A percentile compares a stretch with the other conserved stretches of the same genome.
Evolutionary conservation across 192 early-diverging fungal species (phyloP).

Genomic region (Tieghemiomyces parasiticus): DNA sequence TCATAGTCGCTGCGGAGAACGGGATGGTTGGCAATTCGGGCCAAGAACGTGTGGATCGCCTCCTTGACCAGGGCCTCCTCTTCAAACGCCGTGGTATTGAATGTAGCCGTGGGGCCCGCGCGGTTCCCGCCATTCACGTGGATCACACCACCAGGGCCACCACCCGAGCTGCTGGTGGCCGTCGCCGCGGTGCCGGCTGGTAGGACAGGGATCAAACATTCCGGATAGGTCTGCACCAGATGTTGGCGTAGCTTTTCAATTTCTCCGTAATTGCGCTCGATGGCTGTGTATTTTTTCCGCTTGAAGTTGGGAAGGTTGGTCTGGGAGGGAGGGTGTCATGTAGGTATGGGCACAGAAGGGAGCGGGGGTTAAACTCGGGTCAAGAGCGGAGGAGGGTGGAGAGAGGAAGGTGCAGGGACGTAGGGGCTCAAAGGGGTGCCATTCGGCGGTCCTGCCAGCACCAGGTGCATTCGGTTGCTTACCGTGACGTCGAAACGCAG

Average conservation of each 20-base stretch:
- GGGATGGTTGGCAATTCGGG: slow-evolving; percentile 23
- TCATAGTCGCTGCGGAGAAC: slow-evolving; percentile 33
- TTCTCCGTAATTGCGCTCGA: slow-evolving; percentile 29
- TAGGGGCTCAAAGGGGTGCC: too few relatives aligned
- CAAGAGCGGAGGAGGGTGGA: too few relatives aligned
- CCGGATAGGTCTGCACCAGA: slow-evolving; percentile 30
- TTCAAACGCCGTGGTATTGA: slow-evolving; percentile 28
- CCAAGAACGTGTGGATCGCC: slow-evolving; percentile 30
- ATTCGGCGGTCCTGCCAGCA: too few relatives aligned
- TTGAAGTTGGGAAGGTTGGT: slow-evolving; percentile 27
- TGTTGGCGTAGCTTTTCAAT: slow-evolving; percentile 29
- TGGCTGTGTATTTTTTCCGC: slow-evolving; percentile 25
- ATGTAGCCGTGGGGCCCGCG: not conserved
- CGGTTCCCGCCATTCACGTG: not conserved
- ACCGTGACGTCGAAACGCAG: slow-evolving; percentile 20
- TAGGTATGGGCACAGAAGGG: too few relatives aligned
- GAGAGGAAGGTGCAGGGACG: too few relatives aligned
- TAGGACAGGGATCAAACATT: slow-evolving; percentile 30
- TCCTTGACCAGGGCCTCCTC: slow-evolving; percentile 29
- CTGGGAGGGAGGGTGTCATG: not conserved
- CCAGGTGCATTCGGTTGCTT: too few relatives aligned
- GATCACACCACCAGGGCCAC: not conserved
- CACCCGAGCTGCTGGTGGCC: not conserved
- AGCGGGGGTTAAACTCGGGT: too few relatives aligned
- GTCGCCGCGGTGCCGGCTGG: slow-evolving; percentile 19